Conservation (phyloP, 768 basidiomycete genomes). For the Russula griseocarnosa region DNA sequence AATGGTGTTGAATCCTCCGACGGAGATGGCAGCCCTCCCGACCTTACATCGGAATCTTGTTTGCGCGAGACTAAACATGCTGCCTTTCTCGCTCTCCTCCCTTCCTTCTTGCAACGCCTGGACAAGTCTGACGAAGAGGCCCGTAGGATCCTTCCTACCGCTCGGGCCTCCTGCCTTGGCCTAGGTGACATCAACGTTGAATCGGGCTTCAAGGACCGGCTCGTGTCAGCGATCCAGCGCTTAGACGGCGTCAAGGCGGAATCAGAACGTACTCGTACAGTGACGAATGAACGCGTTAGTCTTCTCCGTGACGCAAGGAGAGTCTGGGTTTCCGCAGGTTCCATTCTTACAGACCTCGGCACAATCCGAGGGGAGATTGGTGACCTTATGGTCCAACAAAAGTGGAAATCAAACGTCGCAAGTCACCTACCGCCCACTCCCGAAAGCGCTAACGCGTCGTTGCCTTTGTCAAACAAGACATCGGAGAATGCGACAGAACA, state of each 20-base stretch:
- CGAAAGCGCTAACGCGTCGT: slow-evolving; percentile 46
- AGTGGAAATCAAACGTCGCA: slow-evolving; percentile 55
- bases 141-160: slow-evolving; percentile 41
- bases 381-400: slow-evolving; percentile 53
- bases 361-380: slow-evolving; percentile 35
- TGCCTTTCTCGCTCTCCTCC: slow-evolving; percentile 67
- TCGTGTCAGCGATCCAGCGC: slow-evolving; percentile 40
- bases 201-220: slow-evolving; percentile 48
- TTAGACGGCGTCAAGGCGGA: slow-evolving; percentile 42
- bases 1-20: slow-evolving; percentile 51
- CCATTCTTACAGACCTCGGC: slow-evolving; percentile 38
- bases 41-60: slow-evolving; percentile 54
- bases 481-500: slow-evolving; percentile 40
- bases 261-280: slow-evolving; percentile 37
- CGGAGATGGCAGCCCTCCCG: slow-evolving; percentile 67
- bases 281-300: slow-evolving; percentile 42
- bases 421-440: slow-evolving; percentile 56
- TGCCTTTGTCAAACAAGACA: slow-evolving; percentile 36
- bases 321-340: slow-evolving; percentile 52
- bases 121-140: slow-evolving; percentile 41
- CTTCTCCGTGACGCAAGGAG: slow-evolving; percentile 53
- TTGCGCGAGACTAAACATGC: slow-evolving; percentile 59
- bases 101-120: slow-evolving; percentile 53
- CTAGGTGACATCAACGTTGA: slow-evolving; percentile 55
- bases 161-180: slow-evolving; percentile 46